A percentile compares a stretch with the other conserved stretches of the same genome.
Conservation (phyloP, 2,329 filamentous ascomycete genomes). For the Cercospora brassicicola region DNA sequence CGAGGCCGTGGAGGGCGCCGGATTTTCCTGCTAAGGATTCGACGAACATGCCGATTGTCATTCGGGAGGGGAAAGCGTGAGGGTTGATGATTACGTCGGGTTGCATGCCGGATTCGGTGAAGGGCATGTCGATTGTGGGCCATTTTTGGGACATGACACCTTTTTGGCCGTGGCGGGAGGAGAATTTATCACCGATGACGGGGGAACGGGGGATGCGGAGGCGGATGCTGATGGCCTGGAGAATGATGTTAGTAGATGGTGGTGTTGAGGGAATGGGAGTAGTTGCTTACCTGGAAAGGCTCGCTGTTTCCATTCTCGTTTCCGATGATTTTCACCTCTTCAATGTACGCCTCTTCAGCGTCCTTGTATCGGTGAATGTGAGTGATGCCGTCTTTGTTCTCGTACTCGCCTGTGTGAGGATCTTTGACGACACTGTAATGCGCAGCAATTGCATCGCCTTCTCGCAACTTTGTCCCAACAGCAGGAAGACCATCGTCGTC, state of each 20-base stretch:
- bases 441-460: slow-evolving; percentile 83
- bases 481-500: slow-evolving; percentile 86
- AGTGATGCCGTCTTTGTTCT: slow-evolving; percentile 83
- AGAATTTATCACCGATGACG: slow-evolving; percentile 98
- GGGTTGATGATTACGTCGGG: slow-evolving; percentile 99
- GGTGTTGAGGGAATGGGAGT: background rate
- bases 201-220: slow-evolving; percentile 86
- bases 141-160: slow-evolving; percentile 96
- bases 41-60: slow-evolving; percentile 99
- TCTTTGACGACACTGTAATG: slow-evolving; percentile 86
- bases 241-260: slow-evolving; percentile 42
- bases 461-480: slow-evolving; percentile 72
- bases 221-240: slow-evolving; percentile 88
- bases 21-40: slow-evolving; percentile 95
- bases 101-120: slow-evolving; percentile 93
- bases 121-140: slow-evolving; percentile 91
- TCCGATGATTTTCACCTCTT: slow-evolving; percentile 89
- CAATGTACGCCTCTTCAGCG: slow-evolving; percentile 79
- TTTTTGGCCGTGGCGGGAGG: slow-evolving; percentile 96
- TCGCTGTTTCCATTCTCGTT: slow-evolving; percentile 80
- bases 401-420: slow-evolving; percentile 66
- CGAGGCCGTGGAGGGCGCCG: slow-evolving; percentile 89
- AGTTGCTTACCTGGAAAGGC: slow-evolving; percentile 39
- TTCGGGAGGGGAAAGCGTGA: slow-evolving; percentile 97
- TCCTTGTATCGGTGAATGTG: slow-evolving; percentile 96